Base-by-base conservation (phyloP, 2,329 filamentous ascomycete genomes). In the Albifimbria verrucaria region DNA sequence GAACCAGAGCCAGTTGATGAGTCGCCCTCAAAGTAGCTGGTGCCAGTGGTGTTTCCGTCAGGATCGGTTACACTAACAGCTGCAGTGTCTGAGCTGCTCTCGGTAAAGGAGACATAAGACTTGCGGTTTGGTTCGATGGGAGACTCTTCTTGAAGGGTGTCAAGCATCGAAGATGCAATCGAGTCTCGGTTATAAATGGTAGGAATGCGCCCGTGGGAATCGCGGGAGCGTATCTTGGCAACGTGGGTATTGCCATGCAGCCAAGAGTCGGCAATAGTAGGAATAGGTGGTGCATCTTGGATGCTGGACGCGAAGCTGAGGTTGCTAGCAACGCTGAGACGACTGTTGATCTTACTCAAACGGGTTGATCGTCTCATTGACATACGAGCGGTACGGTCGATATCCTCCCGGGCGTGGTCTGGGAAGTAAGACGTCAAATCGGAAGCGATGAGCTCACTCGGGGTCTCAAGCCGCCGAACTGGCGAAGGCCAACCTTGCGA, bases 351-450 rank as follows among this genome's bases (percentile, higher is more conserved):
- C 68, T 90, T 90, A 75, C 93, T 97, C 58, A 97, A 79, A 50
- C 94, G 88, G 50, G 90, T 90, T 41, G 93, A 97, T 61, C 94
- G 84, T 61, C 93, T 85, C 70, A 97, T 88, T 1, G 93, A 97
- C 72, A 97, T 83, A 48, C 94, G 89, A 57, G 96, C 92, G 1
- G 94, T 97, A 62, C 92, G 89, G 70, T 97, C 94, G 67, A 99
- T 97, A 62, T 96, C 91, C 67, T 96, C 92, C 52, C 90, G 87
- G 48, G 92, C 86, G 64, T 97, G 93, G 65, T 96, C 92, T 0
- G 94, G 94, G 79, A 99, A 99, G 77, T 97, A 99, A 0, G 92
- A 96, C 2, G 91, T 94, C 55, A 99, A 77, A 67, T 99, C 94
- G 21, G 94, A 96, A 23, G 93, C 93, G 66, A 99, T 99, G 68